Evolutionary conservation across 2,329 filamentous ascomycete species (phyloP).

Genomic region (Pestalotiopsis fici): DNA sequence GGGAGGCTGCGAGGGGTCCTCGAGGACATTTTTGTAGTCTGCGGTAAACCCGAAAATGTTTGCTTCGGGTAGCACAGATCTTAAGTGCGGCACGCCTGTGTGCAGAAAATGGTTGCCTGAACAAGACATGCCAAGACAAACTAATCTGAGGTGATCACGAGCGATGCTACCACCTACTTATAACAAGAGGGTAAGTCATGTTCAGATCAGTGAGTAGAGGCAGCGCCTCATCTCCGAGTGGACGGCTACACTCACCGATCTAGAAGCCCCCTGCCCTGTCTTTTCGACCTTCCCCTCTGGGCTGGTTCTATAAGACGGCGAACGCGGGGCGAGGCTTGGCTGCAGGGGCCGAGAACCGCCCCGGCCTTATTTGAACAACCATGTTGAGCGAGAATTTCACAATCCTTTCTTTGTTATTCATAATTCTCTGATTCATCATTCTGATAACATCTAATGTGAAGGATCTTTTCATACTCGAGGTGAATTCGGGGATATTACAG

Average conservation of each 20-base stretch:
- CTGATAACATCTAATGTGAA: background rate
- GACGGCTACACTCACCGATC: background rate
- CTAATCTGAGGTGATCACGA: background rate
- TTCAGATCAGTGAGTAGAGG: background rate
- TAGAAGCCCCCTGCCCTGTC: background rate
- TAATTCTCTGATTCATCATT: background rate
- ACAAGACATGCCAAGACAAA: slow-evolving; percentile 2
- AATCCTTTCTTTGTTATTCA: background rate
- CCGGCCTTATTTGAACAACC: background rate
- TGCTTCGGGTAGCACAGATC: background rate
- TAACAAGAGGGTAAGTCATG: background rate
- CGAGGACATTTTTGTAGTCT: background rate
- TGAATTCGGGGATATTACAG: background rate
- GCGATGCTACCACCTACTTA: slow-evolving; percentile 3
- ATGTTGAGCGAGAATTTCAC: background rate
- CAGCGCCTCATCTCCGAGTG: background rate
- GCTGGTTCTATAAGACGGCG: background rate
- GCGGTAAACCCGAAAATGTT: background rate
- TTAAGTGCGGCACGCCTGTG: background rate
- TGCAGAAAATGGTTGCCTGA: background rate
- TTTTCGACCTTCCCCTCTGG: slow-evolving; percentile 1
- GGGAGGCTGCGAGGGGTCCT: background rate
- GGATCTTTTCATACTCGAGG: background rate
- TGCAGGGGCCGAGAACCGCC: background rate
- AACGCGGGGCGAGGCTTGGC: background rate